Conservation (phyloP, 805 yeast genomes). For the Pichia deserticola region DNA sequence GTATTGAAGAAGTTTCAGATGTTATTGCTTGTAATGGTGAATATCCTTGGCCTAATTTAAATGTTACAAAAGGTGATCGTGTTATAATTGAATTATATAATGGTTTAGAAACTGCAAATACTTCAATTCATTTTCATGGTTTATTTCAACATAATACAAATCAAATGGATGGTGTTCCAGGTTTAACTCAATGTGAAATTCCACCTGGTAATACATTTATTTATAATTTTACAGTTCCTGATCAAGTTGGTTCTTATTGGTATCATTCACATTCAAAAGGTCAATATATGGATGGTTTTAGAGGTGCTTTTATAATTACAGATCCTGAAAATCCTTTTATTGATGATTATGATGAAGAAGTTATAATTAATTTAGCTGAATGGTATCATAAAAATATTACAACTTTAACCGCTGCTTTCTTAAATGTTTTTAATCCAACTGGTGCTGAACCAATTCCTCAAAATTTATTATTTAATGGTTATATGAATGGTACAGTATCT, state of each 20-base stretch:
- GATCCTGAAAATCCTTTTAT: conserved; percentile 46
- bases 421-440: conserved; percentile 78
- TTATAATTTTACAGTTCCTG: conserved; percentile 82
- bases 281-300: conserved; percentile 91
- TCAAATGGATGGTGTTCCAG: conserved; percentile 88
- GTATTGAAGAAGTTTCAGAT: conserved; percentile 31
- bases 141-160: conserved; percentile 69
- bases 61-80: conserved; percentile 73
- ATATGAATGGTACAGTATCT: conserved; percentile 65
- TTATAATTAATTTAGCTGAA: conserved; percentile 61
- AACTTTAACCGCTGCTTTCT: conserved; percentile 46
- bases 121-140: conserved; percentile 92
- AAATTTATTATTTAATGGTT: conserved; percentile 70
- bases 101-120: conserved; percentile 59
- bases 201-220: conserved; percentile 63
- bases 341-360: conserved; percentile 76
- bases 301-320: conserved; percentile 71
- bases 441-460: conserved; percentile 98
- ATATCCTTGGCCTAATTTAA: conserved; percentile 83
- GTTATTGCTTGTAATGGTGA: conserved; percentile 45
- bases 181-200: conserved; percentile 86
- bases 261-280: conserved; percentile 91
- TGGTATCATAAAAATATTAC: conserved; percentile 74
- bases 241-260: conserved; percentile 91
- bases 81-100: conserved; percentile 68